Evolutionary conservation across 441 rosid genomes (phyloP).

Genomic region (Eutrema salsugineum): DNA sequence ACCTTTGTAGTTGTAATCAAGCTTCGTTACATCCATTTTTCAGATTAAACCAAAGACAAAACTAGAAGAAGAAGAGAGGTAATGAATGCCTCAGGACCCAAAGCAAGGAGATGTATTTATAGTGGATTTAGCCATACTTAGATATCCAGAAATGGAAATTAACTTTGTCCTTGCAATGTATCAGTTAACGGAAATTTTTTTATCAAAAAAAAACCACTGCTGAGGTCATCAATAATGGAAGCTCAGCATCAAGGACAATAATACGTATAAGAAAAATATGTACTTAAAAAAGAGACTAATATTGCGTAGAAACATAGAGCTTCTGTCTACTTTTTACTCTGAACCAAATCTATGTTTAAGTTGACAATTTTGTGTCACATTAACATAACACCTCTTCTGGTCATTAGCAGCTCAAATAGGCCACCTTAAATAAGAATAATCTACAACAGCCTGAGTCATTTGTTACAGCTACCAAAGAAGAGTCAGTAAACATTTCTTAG

Average conservation of each 20-base stretch:
- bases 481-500: constrained; percentile 18
- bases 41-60: not conserved
- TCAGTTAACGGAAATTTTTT: constrained; percentile 26
- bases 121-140: constrained; percentile 25
- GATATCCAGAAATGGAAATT: constrained; percentile 17
- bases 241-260: constrained; percentile 35
- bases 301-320: constrained; percentile 8
- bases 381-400: constrained; percentile 7
- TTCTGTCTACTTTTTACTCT: constrained; percentile 8
- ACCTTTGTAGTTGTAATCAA: constrained; percentile 43
- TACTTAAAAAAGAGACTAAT: not conserved
- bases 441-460: constrained; percentile 28
- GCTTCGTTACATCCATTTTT: constrained; percentile 58
- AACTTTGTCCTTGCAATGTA: constrained; percentile 28
- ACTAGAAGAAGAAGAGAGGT: constrained; percentile 8
- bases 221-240: constrained; percentile 42
- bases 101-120: constrained; percentile 37
- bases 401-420: not conserved
- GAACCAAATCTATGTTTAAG: constrained; percentile 10
- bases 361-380: constrained; percentile 8
- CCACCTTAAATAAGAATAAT: not conserved
- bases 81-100: constrained; percentile 17
- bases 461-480: constrained; percentile 6
- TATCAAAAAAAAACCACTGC: constrained; percentile 17
- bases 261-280: constrained; percentile 29